These are phyloP conservation scores for Fusarium ramigenum DNA, from an alignment of 2,329 filamentous ascomycete genomes.

Conservation along the genomic window DNA sequence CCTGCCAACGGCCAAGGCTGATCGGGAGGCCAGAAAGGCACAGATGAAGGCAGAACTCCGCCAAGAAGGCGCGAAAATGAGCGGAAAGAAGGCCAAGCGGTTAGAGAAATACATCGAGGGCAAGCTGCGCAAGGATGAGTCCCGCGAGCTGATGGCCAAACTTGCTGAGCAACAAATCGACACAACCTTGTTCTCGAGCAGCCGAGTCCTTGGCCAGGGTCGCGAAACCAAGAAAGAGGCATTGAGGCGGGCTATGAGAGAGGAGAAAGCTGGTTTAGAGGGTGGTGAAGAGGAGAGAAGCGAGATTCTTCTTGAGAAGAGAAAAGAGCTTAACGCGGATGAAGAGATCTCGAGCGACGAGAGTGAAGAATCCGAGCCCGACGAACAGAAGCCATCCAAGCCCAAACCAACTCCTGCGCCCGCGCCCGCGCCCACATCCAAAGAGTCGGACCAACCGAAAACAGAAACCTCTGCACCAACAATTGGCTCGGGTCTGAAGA, in stretches of 20 bases:
- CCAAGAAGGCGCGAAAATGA: constrained; percentile 63
- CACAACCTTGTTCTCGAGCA: constrained; percentile 81
- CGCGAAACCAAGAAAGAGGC: constrained; percentile 77
- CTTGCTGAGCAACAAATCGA: constrained; percentile 83
- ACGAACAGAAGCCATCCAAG: background rate
- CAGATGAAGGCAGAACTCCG: constrained; percentile 63
- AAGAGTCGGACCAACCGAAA: constrained; percentile 8
- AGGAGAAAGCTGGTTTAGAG: constrained; percentile 71
- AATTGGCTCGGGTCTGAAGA: constrained; percentile 83
- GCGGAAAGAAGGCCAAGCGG: constrained; percentile 72
- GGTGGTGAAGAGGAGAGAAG: constrained; percentile 62
- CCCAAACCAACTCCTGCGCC: background rate
- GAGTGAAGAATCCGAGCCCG: constrained; percentile 16
- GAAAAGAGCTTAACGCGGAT: constrained; percentile 42
- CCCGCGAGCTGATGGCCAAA: constrained; percentile 82
- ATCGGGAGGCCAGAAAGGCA: constrained; percentile 64
- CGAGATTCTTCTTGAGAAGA: constrained; percentile 62
- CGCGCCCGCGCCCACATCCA: background rate
- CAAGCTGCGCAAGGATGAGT: constrained; percentile 95
- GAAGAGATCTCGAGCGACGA: constrained; percentile 38
- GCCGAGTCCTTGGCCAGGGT: constrained; percentile 76
- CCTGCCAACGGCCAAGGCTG: constrained; percentile 56
- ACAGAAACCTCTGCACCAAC: constrained; percentile 1
- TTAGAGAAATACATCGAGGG: constrained; percentile 80
- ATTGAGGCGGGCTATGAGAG: constrained; percentile 69